Percentiles rank a stretch among this genome's conserved stretches.
Conservation (phyloP, 2,329 filamentous ascomycete species). For the Colletotrichum theobromicola region DNA sequence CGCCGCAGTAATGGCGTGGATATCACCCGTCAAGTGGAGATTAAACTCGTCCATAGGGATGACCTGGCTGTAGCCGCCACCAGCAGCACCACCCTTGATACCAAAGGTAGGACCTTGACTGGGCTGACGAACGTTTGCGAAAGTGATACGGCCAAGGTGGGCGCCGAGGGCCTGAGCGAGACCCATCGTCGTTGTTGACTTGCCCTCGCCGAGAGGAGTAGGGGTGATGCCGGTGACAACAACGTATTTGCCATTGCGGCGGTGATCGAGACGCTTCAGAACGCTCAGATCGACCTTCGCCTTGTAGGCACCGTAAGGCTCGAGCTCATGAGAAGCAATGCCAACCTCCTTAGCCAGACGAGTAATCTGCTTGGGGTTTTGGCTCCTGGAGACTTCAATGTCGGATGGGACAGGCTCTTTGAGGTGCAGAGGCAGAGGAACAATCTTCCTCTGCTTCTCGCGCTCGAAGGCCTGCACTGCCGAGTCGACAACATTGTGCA, state of each 20-base stretch:
- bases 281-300: slow-evolving; percentile 89
- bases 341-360: slow-evolving; percentile 85
- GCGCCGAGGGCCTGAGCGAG: slow-evolving; percentile 91
- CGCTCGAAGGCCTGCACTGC: slow-evolving; percentile 82
- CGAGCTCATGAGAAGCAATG: slow-evolving; percentile 86
- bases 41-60: slow-evolving; percentile 99
- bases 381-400: slow-evolving; percentile 87
- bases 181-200: slow-evolving; percentile 97
- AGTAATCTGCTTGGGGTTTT: slow-evolving; percentile 91
- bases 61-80: slow-evolving; percentile 97
- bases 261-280: slow-evolving; percentile 84
- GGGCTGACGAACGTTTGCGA: slow-evolving; percentile 96
- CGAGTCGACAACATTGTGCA: slow-evolving; percentile 93
- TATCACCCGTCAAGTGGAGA: slow-evolving; percentile 95
- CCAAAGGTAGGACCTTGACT: slow-evolving; percentile 98
- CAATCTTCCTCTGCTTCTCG: slow-evolving; percentile 80
- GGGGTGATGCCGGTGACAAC: slow-evolving; percentile 96
- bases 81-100: slow-evolving; percentile 97
- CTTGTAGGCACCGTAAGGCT: slow-evolving; percentile 95
- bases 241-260: slow-evolving; percentile 87
- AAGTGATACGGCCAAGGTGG: slow-evolving; percentile 85
- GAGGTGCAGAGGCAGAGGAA: slow-evolving; percentile 83
- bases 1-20: slow-evolving; percentile 94
- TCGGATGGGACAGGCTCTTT: slow-evolving; percentile 89
- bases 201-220: slow-evolving; percentile 94